Conservation (phyloP, 1,139 yeast genomes). For the Suhomyces terraborum region DNA sequence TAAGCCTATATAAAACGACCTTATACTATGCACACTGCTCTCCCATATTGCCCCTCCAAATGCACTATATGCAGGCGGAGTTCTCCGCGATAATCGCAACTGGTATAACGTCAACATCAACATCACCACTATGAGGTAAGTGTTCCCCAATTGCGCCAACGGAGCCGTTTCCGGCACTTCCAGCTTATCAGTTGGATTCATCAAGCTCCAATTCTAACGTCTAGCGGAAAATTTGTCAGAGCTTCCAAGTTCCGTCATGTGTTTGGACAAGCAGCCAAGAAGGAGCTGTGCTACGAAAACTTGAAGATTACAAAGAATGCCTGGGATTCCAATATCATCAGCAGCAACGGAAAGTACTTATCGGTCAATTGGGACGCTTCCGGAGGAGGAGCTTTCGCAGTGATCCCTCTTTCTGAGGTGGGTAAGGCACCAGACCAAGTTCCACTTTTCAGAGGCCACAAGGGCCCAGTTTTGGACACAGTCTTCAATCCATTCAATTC, state of each 20-base stretch:
- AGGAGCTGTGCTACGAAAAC: conserved; percentile 86
- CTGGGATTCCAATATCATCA: conserved; percentile 90
- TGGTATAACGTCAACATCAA: conserved; percentile 7
- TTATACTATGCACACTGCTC: too few relatives aligned
- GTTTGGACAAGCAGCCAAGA: conserved; percentile 88
- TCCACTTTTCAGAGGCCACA: conserved; percentile 92
- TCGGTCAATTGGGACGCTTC: conserved; percentile 92
- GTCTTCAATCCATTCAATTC: conserved; percentile 91
- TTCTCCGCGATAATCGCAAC: conserved; percentile 1
- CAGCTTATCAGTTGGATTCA: too few relatives aligned
- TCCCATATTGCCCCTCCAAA: too few relatives aligned
- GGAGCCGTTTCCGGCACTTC: too few relatives aligned
- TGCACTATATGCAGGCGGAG: conserved; percentile 2
- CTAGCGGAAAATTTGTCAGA: conserved; percentile 88
- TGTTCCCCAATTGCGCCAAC: background rate
- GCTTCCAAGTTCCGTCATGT: conserved; percentile 97
- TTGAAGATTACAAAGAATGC: conserved; percentile 85
- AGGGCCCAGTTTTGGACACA: conserved; percentile 92
- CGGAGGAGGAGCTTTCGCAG: conserved; percentile 97
- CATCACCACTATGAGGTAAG: conserved; percentile 11
- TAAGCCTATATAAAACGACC: too few relatives aligned
- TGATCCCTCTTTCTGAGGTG: conserved; percentile 78
- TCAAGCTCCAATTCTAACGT: conserved; percentile 13
- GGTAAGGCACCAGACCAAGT: conserved; percentile 96
- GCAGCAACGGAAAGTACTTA: conserved; percentile 76